Base-by-base conservation (phyloP, 495 filamentous ascomycete genomes). In the Aspergillus leporis region DNA sequence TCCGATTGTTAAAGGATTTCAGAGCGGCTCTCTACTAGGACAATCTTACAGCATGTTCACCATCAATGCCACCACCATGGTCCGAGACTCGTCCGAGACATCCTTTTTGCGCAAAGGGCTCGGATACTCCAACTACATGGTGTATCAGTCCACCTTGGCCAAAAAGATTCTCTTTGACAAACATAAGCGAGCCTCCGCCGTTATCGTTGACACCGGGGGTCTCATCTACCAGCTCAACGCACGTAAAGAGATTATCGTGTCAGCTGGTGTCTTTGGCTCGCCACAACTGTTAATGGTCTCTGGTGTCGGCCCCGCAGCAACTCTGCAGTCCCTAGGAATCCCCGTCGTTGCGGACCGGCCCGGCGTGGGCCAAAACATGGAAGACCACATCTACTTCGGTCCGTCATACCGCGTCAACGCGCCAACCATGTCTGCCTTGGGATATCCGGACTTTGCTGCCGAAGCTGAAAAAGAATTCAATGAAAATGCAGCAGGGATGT, bases 291-390 rank as follows among this genome's bases (percentile, higher is more conserved):
- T 84, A 16, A 14, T 55, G 28, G 43, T 51, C 3, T 60, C 58
- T 3, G 58, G 58, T 6, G 19, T 60, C 16, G 81, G 81, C 0
- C 79, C 75, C 0, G 53, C 53, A 28, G 61, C 46, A 0, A 70
- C 64, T 6, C 63, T 83, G 0, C 36, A 74, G 36, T 13, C 66
- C 38, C 61, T 67, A 18, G 62, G 66, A 16, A 78, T 83, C 31
- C 66, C 68, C 0, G 67, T 79, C 8, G 30, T 81, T 5, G 65
- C 66, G 1, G 66, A 81, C 53, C 65, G 61, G 8, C 70, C 77
- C 0, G 75, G 81, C 49, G 81, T 83, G 6, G 80, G 80, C 2
- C 76, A 82, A 65, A 71, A 72, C 41, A 65, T 81, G 70, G 49
- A 64, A 30, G 75, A 80, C 36, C 76, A 81, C 28, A 46, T 70